Evolutionary conservation across 2,329 filamentous ascomycete genomes (phyloP).

Genomic region (Zopfia rhizophila): DNA sequence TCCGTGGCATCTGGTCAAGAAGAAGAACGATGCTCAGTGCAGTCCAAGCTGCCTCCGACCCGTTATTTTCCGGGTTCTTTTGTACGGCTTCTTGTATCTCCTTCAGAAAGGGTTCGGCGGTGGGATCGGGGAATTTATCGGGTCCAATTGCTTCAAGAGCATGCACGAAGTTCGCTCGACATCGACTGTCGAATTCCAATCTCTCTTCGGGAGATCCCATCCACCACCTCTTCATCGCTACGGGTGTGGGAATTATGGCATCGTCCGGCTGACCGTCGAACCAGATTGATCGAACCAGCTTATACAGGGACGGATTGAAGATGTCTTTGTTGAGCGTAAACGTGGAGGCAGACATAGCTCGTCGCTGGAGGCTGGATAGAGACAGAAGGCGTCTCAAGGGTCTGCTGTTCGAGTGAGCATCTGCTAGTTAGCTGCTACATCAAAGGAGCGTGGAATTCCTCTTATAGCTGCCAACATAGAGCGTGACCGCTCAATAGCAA

Average conservation of each 20-base stretch:
- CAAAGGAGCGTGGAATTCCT: too few relatives aligned
- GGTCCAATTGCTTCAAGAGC: conserved; percentile 54
- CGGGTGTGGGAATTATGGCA: conserved; percentile 34
- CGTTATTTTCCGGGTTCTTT: conserved; percentile 27
- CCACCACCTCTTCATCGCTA: conserved; percentile 52
- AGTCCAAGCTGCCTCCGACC: conserved; percentile 43
- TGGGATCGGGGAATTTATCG: conserved; percentile 40
- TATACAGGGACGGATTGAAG: conserved; percentile 54
- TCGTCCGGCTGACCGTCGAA: conserved; percentile 45
- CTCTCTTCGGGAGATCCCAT: conserved; percentile 44
- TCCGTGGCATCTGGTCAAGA: conserved; percentile 72
- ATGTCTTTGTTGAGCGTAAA: conserved; percentile 50
- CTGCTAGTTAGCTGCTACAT: too few relatives aligned
- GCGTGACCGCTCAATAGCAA: too few relatives aligned
- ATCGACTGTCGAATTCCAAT: conserved; percentile 49
- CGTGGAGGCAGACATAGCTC: conserved; percentile 38
- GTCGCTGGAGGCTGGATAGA: conserved; percentile 21
- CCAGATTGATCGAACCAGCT: conserved; percentile 50
- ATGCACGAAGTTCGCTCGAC: conserved; percentile 42
- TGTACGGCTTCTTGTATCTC: conserved; percentile 39
- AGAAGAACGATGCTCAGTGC: conserved; percentile 65
- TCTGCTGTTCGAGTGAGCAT: too few relatives aligned
- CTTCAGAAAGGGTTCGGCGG: conserved; percentile 49
- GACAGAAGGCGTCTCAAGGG: too few relatives aligned
- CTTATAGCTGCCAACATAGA: too few relatives aligned